phyloP scores from a whole-genome alignment of 257 asterid species.

The Marsdenia floribunda region DNA sequence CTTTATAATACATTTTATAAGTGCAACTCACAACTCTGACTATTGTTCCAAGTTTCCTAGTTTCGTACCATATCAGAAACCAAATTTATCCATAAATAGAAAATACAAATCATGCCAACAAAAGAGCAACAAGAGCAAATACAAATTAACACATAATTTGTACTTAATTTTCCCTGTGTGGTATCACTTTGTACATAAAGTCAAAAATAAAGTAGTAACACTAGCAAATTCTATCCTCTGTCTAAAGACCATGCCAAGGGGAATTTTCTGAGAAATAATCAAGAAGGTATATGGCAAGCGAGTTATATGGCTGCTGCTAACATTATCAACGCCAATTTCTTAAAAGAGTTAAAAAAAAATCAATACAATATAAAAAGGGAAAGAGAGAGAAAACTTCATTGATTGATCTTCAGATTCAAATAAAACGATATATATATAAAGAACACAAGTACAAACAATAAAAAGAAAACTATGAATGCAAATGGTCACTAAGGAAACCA shows the following conservation, averaged over 20 bases:
- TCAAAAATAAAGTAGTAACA: too few relatives aligned
- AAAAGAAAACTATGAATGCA: neutral
- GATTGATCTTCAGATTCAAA: neutral
- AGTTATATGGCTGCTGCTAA: neutral
- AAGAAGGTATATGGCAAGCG: neutral
- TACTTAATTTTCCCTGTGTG: neutral
- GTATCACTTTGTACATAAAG: neutral
- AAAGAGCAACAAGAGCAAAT: neutral
- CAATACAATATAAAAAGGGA: neutral
- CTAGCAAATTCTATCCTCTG: neutral
- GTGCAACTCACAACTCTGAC: neutral
- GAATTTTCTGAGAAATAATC: neutral
- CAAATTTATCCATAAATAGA: neutral
- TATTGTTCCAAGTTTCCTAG: neutral
- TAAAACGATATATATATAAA: neutral
- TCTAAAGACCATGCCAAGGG: neutral
- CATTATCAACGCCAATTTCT: neutral
- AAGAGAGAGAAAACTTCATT: neutral
- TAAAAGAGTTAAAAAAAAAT: neutral
- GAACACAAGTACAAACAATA: neutral
- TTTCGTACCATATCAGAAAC: neutral
- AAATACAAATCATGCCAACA: neutral
- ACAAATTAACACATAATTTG: neutral
- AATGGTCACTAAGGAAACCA: neutral
- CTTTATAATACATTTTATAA: neutral